A percentile compares a stretch with the other conserved stretches of the same genome.
phyloP scores from a whole-genome alignment of 192 early-diverging fungal genomes.

The Backusella mclennaniae region DNA sequence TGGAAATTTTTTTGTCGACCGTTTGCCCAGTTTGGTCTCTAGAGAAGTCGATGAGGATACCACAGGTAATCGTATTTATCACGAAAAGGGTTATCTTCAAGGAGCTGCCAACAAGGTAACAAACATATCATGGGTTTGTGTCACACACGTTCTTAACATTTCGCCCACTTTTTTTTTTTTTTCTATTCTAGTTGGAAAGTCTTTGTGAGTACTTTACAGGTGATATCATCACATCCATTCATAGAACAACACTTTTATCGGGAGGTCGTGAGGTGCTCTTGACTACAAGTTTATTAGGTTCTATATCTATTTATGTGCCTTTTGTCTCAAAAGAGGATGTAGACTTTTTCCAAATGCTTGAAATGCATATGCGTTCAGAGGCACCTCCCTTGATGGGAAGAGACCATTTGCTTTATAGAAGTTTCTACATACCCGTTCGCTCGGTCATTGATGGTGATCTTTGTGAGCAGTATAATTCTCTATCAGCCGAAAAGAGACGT shows the following conservation, averaged over 20 bases:
- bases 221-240: conserved; percentile 82
- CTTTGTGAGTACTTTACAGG: conserved; percentile 83
- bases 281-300: conserved; percentile 86
- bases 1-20: conserved; percentile 85
- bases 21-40: conserved; percentile 63
- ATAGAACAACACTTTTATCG: conserved; percentile 73
- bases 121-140: neutral
- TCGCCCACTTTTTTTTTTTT: neutral
- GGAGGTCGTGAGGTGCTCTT: conserved; percentile 86
- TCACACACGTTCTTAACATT: neutral
- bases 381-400: conserved; percentile 76
- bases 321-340: conserved; percentile 88
- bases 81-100: conserved; percentile 79
- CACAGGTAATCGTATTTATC: conserved; percentile 77
- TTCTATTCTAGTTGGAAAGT: conserved; percentile 51
- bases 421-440: conserved; percentile 75
- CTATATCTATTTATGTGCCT: conserved; percentile 83
- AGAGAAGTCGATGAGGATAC: conserved; percentile 86
- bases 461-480: conserved; percentile 80
- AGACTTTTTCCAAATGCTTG: conserved; percentile 90
- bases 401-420: conserved; percentile 87
- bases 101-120: conserved; percentile 83
- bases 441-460: conserved; percentile 86
- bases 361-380: conserved; percentile 83
- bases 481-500: conserved; percentile 71